Evolutionary conservation across 108 stramenopile genomes (phyloP), one percentile per base, ranked within the genome.

Genomic region (Nannochloropsis salina): DNA sequence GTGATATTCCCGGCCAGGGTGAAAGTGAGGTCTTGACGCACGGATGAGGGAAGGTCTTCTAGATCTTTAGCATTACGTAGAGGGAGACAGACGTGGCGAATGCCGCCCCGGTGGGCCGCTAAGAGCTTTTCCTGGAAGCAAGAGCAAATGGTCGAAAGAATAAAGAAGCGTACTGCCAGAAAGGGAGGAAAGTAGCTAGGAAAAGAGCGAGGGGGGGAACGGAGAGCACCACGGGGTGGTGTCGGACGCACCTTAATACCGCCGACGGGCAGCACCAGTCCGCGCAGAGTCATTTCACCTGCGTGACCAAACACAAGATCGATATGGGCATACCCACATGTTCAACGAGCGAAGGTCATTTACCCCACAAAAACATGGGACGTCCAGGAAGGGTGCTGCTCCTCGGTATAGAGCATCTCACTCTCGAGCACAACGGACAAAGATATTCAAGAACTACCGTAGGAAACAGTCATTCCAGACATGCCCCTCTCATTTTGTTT

Each of bases 251-350:
- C 87, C n/a, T 85, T 80, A 2, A 89, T 85, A n/a, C 88, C 88
- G 4, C 88, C 88, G 82, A 89, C 88, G 20, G 88, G 88, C 83
- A 89, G 86, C 41, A 89, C 87, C 11, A 82, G 81, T 12, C 88
- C 88, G 11, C 85, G 85, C 42, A 89, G 83, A 40, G 88, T 41
- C 20, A 84, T 42, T 44, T 84, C 83, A 8, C 81, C 81, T 81
- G 3, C 31, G 31, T 31, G 31, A 31, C 31, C 31, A 31, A 31
- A 31, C 31, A 31, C 31, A 31, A 31, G 31, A 31, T 31, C 31
- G 31, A 31, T 31, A 31, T 31, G 31, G 1, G 31, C 31, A 42
- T 42, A 20, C 11, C 43, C 43, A 5, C 43, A 40, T 20, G 15
- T 42, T 9, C 43, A 31, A 8, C 10, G 41, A 43, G 5, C n/a